phyloP scores from a whole-genome alignment of 306 rosid genomes.

The Vigna nakashimae region DNA sequence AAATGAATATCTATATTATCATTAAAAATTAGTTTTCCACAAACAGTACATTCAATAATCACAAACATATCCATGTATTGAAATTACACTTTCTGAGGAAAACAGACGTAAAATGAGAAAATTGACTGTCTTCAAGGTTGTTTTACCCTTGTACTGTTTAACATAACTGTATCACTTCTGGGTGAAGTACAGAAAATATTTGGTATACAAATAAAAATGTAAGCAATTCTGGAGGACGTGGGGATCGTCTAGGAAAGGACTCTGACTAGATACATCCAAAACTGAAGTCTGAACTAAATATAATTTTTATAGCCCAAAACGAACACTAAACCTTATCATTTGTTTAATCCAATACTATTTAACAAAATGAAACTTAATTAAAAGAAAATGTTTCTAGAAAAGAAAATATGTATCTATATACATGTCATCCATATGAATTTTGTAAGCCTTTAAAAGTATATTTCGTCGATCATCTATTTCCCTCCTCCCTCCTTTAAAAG shows the following conservation, averaged over 20 bases:
- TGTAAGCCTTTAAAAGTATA: constrained; percentile 2
- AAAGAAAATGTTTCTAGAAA: neutral
- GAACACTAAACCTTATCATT: constrained; percentile 8
- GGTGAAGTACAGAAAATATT: neutral
- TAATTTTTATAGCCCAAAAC: constrained; percentile 1
- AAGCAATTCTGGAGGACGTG: neutral
- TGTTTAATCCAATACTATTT: constrained; percentile 14
- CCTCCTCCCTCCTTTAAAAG: neutral
- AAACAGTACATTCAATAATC: neutral
- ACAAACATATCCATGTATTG: constrained; percentile 19
- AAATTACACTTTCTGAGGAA: constrained; percentile 18
- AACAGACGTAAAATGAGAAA: neutral
- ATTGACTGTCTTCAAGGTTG: neutral
- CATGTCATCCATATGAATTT: constrained; percentile 12
- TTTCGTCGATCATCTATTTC: constrained; percentile 10
- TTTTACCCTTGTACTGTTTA: neutral
- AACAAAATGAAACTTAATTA: neutral
- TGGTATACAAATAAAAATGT: neutral
- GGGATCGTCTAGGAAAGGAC: constrained; percentile 7
- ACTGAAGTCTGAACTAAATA: constrained; percentile 20
- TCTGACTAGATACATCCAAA: neutral
- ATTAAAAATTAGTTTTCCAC: constrained; percentile 30
- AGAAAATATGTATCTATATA: neutral
- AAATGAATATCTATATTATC: constrained; percentile 68
- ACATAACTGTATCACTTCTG: neutral